phyloP scores from a whole-genome alignment of 345 rosid genomes.

The Populus nigra region DNA sequence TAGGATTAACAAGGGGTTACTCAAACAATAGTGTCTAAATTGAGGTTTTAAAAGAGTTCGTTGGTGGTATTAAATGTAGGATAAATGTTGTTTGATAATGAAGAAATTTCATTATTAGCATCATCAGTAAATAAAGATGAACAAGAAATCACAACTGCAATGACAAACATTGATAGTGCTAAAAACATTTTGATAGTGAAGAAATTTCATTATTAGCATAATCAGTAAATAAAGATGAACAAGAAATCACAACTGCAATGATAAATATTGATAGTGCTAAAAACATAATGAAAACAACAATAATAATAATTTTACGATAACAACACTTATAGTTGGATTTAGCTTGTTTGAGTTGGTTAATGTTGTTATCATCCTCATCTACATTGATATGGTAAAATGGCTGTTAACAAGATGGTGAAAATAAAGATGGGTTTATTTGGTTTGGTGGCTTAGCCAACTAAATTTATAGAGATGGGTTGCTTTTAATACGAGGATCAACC shows the following conservation, averaged over 20 bases:
- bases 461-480: too few relatives aligned
- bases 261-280: neutral
- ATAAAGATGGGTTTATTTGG: neutral
- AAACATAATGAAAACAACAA: neutral
- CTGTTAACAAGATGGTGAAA: neutral
- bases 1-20: conserved; percentile 42
- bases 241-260: neutral
- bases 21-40: conserved; percentile 4
- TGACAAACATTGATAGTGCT: conserved; percentile 1
- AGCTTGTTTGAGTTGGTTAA: conserved; percentile 64
- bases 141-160: neutral
- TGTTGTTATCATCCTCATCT: conserved; percentile 77
- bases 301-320: too few relatives aligned
- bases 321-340: too few relatives aligned
- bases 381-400: conserved; percentile 54
- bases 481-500: too few relatives aligned
- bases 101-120: neutral
- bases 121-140: neutral
- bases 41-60: conserved; percentile 12
- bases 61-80: conserved; percentile 26
- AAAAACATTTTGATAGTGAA: conserved; percentile 14
- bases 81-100: conserved; percentile 16
- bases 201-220: neutral
- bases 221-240: neutral
- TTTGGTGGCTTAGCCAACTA: too few relatives aligned